These are phyloP conservation scores for Logfia minima DNA, from an alignment of 129 eudicot species.

Conservation along the genomic window DNA sequence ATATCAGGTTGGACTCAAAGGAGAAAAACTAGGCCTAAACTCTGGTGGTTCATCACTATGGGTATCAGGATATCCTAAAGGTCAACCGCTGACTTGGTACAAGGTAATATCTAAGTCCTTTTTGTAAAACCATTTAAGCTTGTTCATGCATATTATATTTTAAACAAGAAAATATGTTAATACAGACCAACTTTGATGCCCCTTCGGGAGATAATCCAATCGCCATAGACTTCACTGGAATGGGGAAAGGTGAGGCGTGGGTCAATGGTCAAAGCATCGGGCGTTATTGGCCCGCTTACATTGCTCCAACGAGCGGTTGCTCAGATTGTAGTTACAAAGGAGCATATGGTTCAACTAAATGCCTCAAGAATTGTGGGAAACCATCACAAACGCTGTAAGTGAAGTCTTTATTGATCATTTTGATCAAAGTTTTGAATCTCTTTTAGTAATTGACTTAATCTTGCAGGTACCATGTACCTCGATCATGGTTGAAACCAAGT, in stretches of 20 bases:
- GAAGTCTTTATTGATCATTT: not conserved
- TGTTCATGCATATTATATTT: not conserved
- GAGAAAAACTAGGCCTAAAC: constrained; percentile 67
- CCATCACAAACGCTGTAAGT: constrained; percentile 87
- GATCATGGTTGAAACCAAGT: constrained; percentile 75
- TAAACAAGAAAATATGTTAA: constrained; percentile 25
- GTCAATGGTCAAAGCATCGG: constrained; percentile 94
- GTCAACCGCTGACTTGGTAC: constrained; percentile 91
- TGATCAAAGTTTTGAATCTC: not conserved
- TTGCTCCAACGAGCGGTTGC: constrained; percentile 62
- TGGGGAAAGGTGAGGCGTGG: constrained; percentile 99
- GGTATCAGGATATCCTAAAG: constrained; percentile 60
- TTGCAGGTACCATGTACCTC: constrained; percentile 89
- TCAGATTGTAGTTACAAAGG: constrained; percentile 76
- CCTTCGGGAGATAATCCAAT: constrained; percentile 72
- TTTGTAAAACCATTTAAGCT: not conserved
- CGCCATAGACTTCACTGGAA: constrained; percentile 76
- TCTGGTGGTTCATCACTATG: constrained; percentile 75
- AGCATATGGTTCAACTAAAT: constrained; percentile 50
- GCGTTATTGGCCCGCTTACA: constrained; percentile 87
- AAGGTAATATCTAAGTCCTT: constrained; percentile 53
- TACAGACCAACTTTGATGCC: constrained; percentile 72
- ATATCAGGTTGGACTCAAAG: constrained; percentile 89
- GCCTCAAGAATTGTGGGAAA: constrained; percentile 80
- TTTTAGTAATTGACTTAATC: not conserved